Base-by-base conservation (phyloP, 2,329 filamentous ascomycete genomes). In the Aspergillus quadrilineatus region DNA sequence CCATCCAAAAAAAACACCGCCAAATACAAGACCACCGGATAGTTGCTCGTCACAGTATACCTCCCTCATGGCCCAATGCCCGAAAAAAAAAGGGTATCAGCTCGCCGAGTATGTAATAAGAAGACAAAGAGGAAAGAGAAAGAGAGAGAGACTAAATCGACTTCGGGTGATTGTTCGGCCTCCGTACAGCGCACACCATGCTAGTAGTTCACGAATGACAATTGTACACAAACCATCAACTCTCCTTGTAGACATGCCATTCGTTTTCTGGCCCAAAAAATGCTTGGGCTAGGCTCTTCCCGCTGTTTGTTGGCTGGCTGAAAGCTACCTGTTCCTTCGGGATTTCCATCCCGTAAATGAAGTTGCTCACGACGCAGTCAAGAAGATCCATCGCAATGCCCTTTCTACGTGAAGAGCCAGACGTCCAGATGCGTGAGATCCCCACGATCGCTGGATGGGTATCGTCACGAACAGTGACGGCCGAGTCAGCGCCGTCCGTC, bases 391-490 rank as follows among this genome's bases (percentile, higher is more conserved):
- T 79, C 4, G 84, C 85, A 51, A 87, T 79, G 7, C 84, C 83
- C 61, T 80, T 78, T 42, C 81, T 73, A 32, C 85, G 78, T 57
- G 82, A 80, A 1, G 78, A 75, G 5, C 76, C 79, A 6, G 82
- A 84, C 0, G 83, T 85, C 86, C 86, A 89, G 62, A 89, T 85
- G 30, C 86, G 79, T 26, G 85, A 86, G 28, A 89, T 80, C 15
- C 85, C 84, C 53, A 87, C 76, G n/a, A 82, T 74, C 2, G 81
- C 83, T 2, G 77, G 71, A 28, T 77, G 68, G 4, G 73, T 63
- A 45, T 75, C 71, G 28, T 73, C 70, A 50, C 75, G 74, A 36
- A 80, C 72, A 1, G 76, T 78, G 56, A 84, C 73, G 4, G 77
- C 77, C 1, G 75, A 77, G 58, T 73, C 70, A 51, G 67, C 60